Conservation (phyloP, 2,329 filamentous ascomycete species). For the Exophiala sideris region DNA sequence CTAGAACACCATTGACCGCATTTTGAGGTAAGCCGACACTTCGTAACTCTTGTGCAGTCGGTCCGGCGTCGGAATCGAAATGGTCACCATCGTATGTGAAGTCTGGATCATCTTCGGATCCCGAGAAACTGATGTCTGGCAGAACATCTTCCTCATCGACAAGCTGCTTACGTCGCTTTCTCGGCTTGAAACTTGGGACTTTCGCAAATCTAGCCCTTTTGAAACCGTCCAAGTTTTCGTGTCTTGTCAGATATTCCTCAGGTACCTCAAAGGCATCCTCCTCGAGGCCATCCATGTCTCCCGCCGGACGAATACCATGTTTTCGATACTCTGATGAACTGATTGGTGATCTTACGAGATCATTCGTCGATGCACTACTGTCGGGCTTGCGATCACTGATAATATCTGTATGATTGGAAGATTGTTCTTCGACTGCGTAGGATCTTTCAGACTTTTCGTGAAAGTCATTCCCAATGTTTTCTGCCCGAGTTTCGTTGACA, state of each 20-base stretch:
- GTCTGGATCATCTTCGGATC: constrained; percentile 19
- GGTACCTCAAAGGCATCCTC: constrained; percentile 37
- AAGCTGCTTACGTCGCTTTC: constrained; percentile 22
- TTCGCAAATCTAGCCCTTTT: constrained; percentile 22
- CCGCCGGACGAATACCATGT: constrained; percentile 31
- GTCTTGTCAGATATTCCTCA: constrained; percentile 31
- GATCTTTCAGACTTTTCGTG: not conserved
- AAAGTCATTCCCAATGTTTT: not conserved
- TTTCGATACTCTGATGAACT: constrained; percentile 31
- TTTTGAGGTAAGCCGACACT: not conserved
- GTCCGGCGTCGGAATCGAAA: not conserved
- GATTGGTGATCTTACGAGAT: constrained; percentile 12
- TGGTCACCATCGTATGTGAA: constrained; percentile 4
- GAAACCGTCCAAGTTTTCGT: constrained; percentile 27
- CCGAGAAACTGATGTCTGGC: constrained; percentile 18
- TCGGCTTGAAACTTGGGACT: constrained; percentile 8
- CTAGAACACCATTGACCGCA: not conserved
- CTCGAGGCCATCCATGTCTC: constrained; percentile 25
- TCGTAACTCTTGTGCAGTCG: constrained; percentile 1
- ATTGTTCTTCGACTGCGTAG: not conserved
- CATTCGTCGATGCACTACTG: not conserved
- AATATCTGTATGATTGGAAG: not conserved
- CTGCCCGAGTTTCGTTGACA: constrained; percentile 11
- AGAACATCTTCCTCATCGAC: constrained; percentile 23
- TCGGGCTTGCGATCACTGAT: not conserved